Conservation (phyloP, 2,329 filamentous ascomycete genomes). For the Aspergillus sp. region DNA sequence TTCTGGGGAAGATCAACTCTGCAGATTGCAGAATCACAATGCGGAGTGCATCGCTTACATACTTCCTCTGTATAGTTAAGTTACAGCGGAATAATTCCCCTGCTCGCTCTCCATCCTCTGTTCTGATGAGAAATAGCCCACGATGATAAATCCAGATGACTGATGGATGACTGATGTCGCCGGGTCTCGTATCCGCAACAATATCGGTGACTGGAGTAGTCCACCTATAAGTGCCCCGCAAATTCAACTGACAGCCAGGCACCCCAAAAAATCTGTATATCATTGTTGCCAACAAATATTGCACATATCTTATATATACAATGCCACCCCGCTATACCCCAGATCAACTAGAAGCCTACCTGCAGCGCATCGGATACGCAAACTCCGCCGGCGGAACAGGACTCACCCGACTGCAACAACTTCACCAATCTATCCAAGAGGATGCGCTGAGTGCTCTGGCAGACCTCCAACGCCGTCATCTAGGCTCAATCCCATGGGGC, state of each 20-base stretch:
- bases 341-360: conserved; percentile 38
- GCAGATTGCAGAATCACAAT: too few relatives aligned
- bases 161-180: too few relatives aligned
- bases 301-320: not conserved
- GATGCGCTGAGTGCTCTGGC: conserved; percentile 34
- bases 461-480: conserved; percentile 44
- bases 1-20: too few relatives aligned
- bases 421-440: conserved; percentile 27
- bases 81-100: too few relatives aligned
- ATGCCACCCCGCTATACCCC: conserved; percentile 29
- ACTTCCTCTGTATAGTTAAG: too few relatives aligned
- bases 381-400: conserved; percentile 13
- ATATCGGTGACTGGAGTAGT: too few relatives aligned
- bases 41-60: too few relatives aligned
- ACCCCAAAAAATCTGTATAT: too few relatives aligned
- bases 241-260: not conserved
- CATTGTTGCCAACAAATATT: not conserved
- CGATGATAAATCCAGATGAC: too few relatives aligned
- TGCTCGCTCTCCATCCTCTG: too few relatives aligned
- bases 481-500: conserved; percentile 55
- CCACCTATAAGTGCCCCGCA: not conserved
- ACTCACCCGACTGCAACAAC: conserved; percentile 23
- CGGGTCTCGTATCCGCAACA: too few relatives aligned
- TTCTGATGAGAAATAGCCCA: too few relatives aligned
- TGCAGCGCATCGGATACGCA: conserved; percentile 31